A percentile compares a stretch with the other conserved stretches of the same genome.
phyloP scores from a whole-genome alignment of 495 filamentous ascomycete genomes.

The Penicillium bovifimosum region DNA sequence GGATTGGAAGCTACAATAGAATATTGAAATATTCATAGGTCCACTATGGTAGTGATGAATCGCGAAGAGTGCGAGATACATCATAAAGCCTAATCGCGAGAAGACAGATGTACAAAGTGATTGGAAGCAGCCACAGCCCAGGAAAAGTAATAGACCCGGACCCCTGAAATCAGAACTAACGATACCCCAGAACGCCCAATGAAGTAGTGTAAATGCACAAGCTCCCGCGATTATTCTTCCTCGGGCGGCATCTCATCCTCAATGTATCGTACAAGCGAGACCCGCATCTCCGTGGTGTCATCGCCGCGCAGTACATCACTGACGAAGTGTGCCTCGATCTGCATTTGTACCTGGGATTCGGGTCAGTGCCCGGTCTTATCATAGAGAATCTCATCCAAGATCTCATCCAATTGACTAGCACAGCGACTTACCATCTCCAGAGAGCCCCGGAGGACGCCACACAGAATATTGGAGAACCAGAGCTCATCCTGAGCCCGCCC shows the following conservation, averaged over 20 bases:
- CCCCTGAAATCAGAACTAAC: slow-evolving; percentile 7
- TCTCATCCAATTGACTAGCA: neutral
- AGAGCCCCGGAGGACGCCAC: slow-evolving; percentile 83
- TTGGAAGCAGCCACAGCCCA: neutral
- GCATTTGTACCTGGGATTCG: slow-evolving; percentile 78
- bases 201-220: slow-evolving; percentile 3
- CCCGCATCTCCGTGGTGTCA: slow-evolving; percentile 94
- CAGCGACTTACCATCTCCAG: slow-evolving; percentile 78
- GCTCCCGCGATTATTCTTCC: slow-evolving; percentile 59
- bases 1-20: neutral
- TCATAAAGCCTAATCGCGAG: slow-evolving; percentile 26
- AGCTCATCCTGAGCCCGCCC: slow-evolving; percentile 92
- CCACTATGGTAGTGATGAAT: slow-evolving; percentile 16
- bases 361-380: slow-evolving; percentile 18
- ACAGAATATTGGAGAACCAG: slow-evolving; percentile 97
- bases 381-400: slow-evolving; percentile 8
- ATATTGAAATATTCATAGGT: slow-evolving; percentile 2
- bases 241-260: slow-evolving; percentile 97
- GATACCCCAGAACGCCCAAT: slow-evolving; percentile 16
- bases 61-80: slow-evolving; percentile 21
- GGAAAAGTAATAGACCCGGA: neutral
- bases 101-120: slow-evolving; percentile 3
- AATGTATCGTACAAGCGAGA: slow-evolving; percentile 88
- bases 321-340: slow-evolving; percentile 94
- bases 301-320: slow-evolving; percentile 91